Evolutionary conservation across 139 green algal species (phyloP).

Genomic region (Tetradesmus obliquus): DNA sequence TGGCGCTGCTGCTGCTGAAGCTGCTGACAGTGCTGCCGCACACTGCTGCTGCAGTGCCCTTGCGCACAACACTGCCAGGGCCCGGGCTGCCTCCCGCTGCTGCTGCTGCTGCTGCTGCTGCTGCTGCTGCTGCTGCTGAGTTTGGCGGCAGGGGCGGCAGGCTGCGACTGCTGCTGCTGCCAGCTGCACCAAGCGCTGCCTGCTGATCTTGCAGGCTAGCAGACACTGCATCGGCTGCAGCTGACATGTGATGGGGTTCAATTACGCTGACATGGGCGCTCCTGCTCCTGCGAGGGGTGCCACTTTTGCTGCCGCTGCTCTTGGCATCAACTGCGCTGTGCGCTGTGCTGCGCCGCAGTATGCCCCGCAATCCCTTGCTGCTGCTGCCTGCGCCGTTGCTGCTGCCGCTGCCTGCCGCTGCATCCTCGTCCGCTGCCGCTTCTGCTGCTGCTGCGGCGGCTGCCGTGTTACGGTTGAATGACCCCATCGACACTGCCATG

Average conservation of each 20-base stretch:
- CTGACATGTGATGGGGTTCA: not conserved
- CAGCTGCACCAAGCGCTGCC: not conserved
- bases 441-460: not conserved
- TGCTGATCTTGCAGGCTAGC: not conserved
- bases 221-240: not conserved
- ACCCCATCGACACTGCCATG: not conserved
- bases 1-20: not conserved
- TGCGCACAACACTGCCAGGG: not conserved
- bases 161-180: conserved; percentile 7
- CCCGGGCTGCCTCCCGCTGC: not conserved
- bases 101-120: not conserved
- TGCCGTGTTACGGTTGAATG: not conserved
- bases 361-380: not conserved
- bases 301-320: not conserved
- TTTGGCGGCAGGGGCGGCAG: not conserved
- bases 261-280: not conserved
- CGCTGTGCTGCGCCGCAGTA: not conserved
- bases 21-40: not conserved
- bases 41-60: not conserved
- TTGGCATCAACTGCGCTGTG: not conserved
- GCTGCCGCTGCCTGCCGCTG: not conserved
- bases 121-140: too few species aligned
- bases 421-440: not conserved
- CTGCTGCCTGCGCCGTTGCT: not conserved
- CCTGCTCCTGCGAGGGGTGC: not conserved